These are phyloP conservation scores for Salix brachista DNA, from an alignment of 345 rosid species.

Conservation along the genomic window DNA sequence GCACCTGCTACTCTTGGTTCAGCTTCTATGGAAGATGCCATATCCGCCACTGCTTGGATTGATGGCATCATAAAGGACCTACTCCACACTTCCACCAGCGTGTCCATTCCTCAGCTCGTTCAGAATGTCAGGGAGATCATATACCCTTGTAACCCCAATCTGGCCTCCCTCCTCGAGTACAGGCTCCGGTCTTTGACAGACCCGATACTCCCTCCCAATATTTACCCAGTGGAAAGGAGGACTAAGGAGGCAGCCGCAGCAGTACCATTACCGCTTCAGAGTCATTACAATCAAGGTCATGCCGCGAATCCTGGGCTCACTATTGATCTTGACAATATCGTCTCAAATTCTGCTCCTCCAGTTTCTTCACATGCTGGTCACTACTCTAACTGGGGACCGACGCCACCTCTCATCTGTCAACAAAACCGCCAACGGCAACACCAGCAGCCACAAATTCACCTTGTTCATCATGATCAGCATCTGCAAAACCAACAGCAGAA, in stretches of 20 bases:
- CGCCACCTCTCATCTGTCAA: slow-evolving; percentile 20
- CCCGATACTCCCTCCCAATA: slow-evolving; percentile 21
- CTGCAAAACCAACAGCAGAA: slow-evolving; percentile 6
- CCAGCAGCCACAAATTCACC: slow-evolving; percentile 10
- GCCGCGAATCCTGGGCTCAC: slow-evolving; percentile 25
- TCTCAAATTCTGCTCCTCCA: slow-evolving; percentile 13
- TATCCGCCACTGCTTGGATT: slow-evolving; percentile 70
- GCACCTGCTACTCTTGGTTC: background rate
- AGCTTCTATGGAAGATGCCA: slow-evolving; percentile 50
- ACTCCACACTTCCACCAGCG: slow-evolving; percentile 59
- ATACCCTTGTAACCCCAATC: slow-evolving; percentile 89
- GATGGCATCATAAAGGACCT: slow-evolving; percentile 87
- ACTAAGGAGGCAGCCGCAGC: slow-evolving; percentile 20
- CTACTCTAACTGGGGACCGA: slow-evolving; percentile 28
- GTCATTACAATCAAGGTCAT: slow-evolving; percentile 18
- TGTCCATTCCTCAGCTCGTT: slow-evolving; percentile 93
- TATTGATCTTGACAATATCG: slow-evolving; percentile 26
- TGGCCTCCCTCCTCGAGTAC: slow-evolving; percentile 77
- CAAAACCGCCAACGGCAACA: slow-evolving; percentile 10
- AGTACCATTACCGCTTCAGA: slow-evolving; percentile 21
- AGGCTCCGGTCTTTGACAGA: slow-evolving; percentile 70
- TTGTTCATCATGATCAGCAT: slow-evolving; percentile 1
- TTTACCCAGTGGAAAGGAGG: slow-evolving; percentile 21
- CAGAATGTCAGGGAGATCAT: slow-evolving; percentile 93
- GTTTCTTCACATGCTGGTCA: slow-evolving; percentile 19